phyloP scores from a whole-genome alignment of 2,329 filamentous ascomycete species.

The Acephala macrosclerotiorum region DNA sequence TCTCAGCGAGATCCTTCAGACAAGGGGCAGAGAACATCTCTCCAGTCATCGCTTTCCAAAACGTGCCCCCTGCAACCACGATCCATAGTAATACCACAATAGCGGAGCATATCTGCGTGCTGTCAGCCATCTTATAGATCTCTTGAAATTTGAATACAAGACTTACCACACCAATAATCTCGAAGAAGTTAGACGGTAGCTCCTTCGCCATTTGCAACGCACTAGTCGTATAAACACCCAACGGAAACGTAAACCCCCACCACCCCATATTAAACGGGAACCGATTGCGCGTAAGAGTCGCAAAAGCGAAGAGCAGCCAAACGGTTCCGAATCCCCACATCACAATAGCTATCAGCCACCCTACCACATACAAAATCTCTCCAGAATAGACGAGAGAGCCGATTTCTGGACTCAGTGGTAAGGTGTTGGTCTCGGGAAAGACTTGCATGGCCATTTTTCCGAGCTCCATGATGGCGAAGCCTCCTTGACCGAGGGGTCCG shows the following conservation, averaged over 20 bases:
- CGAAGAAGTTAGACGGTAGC: slow-evolving; percentile 62
- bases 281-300: slow-evolving; percentile 51
- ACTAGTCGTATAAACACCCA: slow-evolving; percentile 61
- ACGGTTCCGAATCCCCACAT: slow-evolving; percentile 64
- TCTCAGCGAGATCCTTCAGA: background rate
- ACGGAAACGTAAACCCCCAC: slow-evolving; percentile 68
- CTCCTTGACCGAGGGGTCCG: slow-evolving; percentile 71
- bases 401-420: slow-evolving; percentile 24
- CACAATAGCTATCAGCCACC: slow-evolving; percentile 58
- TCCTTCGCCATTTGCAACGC: slow-evolving; percentile 57
- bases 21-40: slow-evolving; percentile 62
- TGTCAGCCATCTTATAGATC: background rate
- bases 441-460: slow-evolving; percentile 55
- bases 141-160: slow-evolving; percentile 35
- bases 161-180: slow-evolving; percentile 59
- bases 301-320: slow-evolving; percentile 62
- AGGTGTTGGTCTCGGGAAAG: slow-evolving; percentile 47
- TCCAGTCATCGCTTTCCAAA: slow-evolving; percentile 54
- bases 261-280: slow-evolving; percentile 70
- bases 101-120: slow-evolving; percentile 54
- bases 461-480: slow-evolving; percentile 55
- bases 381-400: slow-evolving; percentile 44
- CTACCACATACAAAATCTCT: slow-evolving; percentile 64
- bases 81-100: slow-evolving; percentile 53
- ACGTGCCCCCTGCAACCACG: slow-evolving; percentile 57